phyloP scores from a whole-genome alignment of 495 filamentous ascomycete genomes.

The Ramalina peruviana region DNA sequence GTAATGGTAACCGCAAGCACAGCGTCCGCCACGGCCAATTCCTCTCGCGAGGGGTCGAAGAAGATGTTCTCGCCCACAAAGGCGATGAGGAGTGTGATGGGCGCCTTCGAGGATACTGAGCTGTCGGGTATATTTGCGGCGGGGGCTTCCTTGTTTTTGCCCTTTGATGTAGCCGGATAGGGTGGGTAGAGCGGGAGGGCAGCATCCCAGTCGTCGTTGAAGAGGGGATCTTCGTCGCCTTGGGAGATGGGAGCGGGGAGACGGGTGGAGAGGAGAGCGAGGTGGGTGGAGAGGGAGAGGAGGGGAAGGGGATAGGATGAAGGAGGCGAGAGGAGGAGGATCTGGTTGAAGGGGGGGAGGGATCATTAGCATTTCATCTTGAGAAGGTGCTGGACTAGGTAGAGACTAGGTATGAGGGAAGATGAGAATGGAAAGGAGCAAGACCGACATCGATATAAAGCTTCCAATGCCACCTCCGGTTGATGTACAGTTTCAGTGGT shows the following conservation, averaged over 20 bases:
- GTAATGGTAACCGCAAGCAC: constrained; percentile 64
- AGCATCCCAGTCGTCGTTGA: constrained; percentile 94
- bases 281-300: constrained; percentile 81
- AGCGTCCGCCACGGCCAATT: constrained; percentile 81
- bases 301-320: constrained; percentile 76
- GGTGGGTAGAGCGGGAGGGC: constrained; percentile 63
- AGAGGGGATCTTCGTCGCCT: constrained; percentile 86
- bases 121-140: neutral
- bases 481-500: constrained; percentile 63
- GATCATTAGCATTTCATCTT: neutral
- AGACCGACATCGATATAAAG: constrained; percentile 79
- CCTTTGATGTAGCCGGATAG: constrained; percentile 8
- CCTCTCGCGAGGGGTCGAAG: constrained; percentile 82
- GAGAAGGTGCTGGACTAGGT: neutral
- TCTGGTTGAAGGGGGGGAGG: constrained; percentile 32
- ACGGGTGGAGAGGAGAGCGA: constrained; percentile 81
- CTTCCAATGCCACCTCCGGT: constrained; percentile 86
- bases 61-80: constrained; percentile 76
- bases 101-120: constrained; percentile 37
- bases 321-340: constrained; percentile 83
- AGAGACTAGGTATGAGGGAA: neutral
- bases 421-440: neutral
- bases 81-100: constrained; percentile 80
- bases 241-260: constrained; percentile 74
- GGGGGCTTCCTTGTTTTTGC: neutral